Evolutionary conservation across 371 early-diverging fungal genomes (phyloP).

Genomic region (Lichtheimia hyalospora): DNA sequence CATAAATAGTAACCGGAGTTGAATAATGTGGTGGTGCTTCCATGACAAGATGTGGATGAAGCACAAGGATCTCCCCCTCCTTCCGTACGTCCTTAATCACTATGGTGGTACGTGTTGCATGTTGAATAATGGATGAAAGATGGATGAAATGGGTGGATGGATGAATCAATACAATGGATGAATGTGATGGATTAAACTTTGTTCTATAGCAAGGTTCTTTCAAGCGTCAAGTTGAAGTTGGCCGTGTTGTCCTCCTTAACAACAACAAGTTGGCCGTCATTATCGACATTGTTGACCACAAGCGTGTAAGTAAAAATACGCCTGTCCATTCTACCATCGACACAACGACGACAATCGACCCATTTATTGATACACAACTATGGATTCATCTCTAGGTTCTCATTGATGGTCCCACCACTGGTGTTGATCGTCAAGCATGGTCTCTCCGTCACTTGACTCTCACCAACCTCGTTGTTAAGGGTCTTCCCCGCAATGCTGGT

Average conservation of each 20-base stretch:
- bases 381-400: conserved; percentile 66
- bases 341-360: no score
- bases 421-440: conserved; percentile 86
- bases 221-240: conserved; percentile 96
- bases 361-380: no score
- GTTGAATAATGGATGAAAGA: not conserved
- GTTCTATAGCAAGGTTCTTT: conserved; percentile 60
- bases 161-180: conserved; percentile 8
- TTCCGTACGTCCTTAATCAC: conserved; percentile 7
- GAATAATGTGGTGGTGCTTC: no score
- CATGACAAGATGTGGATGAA: no score
- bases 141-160: conserved; percentile 2
- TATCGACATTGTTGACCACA: conserved; percentile 98
- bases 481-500: conserved; percentile 88
- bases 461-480: conserved; percentile 84
- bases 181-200: not conserved
- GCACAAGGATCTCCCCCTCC: not conserved
- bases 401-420: conserved; percentile 97
- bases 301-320: conserved; percentile 61
- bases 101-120: conserved; percentile 11
- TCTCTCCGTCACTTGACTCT: conserved; percentile 87
- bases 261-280: conserved; percentile 97
- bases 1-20: no score
- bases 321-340: not conserved
- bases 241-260: conserved; percentile 96